Percentiles rank a stretch among this genome's conserved stretches.
Evolutionary conservation across 495 filamentous ascomycete genomes (phyloP).

Genomic region (Apiosordaria backusii): DNA sequence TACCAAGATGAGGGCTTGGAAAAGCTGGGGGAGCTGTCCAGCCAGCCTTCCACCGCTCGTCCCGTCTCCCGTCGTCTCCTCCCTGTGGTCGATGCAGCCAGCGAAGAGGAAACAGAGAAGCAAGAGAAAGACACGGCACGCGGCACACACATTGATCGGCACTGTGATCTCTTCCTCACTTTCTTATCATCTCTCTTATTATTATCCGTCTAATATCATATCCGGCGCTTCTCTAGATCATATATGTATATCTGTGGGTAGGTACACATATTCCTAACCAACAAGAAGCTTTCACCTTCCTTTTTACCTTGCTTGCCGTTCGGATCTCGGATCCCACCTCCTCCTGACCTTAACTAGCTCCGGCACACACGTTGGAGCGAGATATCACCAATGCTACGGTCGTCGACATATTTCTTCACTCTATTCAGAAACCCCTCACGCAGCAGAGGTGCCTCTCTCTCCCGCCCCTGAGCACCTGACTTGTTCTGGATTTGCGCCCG

Average conservation of each 20-base stretch:
- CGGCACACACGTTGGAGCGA: neutral
- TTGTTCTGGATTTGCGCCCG: conserved; percentile 3
- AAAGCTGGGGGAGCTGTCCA: neutral
- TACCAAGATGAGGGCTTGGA: neutral
- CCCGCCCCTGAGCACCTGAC: conserved; percentile 12
- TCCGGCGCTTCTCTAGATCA: neutral
- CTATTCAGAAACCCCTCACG: neutral
- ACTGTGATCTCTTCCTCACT: neutral
- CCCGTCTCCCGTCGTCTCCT: neutral
- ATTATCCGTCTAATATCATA: neutral
- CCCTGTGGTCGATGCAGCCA: neutral
- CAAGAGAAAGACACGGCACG: neutral
- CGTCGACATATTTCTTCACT: neutral
- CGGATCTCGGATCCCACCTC: neutral
- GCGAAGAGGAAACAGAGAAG: neutral
- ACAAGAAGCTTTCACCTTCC: neutral
- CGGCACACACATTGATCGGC: neutral
- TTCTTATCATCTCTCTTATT: neutral
- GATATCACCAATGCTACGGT: conserved; percentile 13
- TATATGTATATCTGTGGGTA: neutral
- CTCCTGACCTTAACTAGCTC: neutral
- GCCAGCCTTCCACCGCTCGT: neutral
- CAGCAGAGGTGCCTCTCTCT: neutral
- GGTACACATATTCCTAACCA: neutral
- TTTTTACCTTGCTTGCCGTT: neutral